These are phyloP conservation scores for Oenanthe javanica DNA, from an alignment of 140 eudicot genomes.

Conservation along the genomic window DNA sequence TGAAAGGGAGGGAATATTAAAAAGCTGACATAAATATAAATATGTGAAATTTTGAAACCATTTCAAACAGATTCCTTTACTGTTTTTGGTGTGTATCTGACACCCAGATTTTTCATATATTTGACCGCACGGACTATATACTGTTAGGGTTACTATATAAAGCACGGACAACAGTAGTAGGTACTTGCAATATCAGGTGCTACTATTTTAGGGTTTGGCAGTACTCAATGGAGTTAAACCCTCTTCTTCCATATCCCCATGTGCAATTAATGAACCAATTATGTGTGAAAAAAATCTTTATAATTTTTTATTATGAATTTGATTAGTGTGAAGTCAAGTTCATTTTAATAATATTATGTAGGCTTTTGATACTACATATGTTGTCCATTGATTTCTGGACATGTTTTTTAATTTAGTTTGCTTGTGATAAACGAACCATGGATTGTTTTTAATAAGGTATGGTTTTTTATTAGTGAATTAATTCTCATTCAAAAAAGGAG, in stretches of 20 bases:
- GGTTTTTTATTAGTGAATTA: too few relatives aligned
- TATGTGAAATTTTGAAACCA: background rate
- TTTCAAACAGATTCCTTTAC: background rate
- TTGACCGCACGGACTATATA: constrained; percentile 6
- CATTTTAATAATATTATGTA: too few relatives aligned
- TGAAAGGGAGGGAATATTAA: background rate
- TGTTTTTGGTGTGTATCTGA: background rate
- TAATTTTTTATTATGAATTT: too few relatives aligned
- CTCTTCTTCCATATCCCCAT: background rate
- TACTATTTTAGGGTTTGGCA: background rate
- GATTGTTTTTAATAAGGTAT: too few relatives aligned
- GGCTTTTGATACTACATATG: too few relatives aligned
- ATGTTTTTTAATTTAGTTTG: too few relatives aligned
- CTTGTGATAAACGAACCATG: background rate
- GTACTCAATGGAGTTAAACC: background rate
- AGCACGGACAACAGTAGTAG: background rate
- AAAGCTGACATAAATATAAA: constrained; percentile 12
- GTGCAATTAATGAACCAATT: background rate
- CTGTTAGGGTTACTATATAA: background rate
- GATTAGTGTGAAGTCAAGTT: too few relatives aligned
- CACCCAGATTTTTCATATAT: background rate
- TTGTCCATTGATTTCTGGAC: too few relatives aligned
- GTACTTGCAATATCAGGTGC: background rate
- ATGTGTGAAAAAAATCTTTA: too few relatives aligned
- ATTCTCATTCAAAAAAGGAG: too few relatives aligned